Evolutionary conservation across 345 rosid species (phyloP).

Genomic region (Eucalyptus fibrosa): DNA sequence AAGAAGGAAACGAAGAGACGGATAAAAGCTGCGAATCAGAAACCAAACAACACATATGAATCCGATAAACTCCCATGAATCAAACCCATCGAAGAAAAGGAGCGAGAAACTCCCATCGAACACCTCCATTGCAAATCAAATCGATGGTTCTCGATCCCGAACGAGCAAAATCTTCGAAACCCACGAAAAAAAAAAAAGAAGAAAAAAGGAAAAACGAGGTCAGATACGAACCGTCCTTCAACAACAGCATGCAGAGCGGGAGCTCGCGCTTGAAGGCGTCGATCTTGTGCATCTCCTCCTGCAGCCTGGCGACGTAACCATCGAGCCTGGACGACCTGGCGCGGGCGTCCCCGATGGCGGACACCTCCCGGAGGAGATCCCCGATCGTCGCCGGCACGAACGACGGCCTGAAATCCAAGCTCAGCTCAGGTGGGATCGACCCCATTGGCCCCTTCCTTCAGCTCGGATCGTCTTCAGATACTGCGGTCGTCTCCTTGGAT

Average conservation of each 20-base stretch:
- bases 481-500: background rate
- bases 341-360: constrained; percentile 27
- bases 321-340: constrained; percentile 35
- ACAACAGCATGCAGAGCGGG: constrained; percentile 69
- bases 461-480: background rate
- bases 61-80: background rate
- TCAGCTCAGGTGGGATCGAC: constrained; percentile 52
- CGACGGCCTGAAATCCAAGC: constrained; percentile 45
- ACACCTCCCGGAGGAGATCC: constrained; percentile 31
- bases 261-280: constrained; percentile 76
- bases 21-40: background rate
- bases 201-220: background rate
- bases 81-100: background rate
- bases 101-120: background rate
- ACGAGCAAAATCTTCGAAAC: background rate
- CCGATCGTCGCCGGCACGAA: constrained; percentile 39
- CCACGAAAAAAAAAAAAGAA: background rate
- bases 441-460: constrained; percentile 16
- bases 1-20: background rate
- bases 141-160: background rate
- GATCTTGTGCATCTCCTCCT: constrained; percentile 80
- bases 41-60: background rate
- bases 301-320: constrained; percentile 38
- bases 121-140: background rate
- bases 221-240: constrained; percentile 55